phyloP scores from a whole-genome alignment of 1,284 basidiomycete species.

The Amylostereum areolatum region DNA sequence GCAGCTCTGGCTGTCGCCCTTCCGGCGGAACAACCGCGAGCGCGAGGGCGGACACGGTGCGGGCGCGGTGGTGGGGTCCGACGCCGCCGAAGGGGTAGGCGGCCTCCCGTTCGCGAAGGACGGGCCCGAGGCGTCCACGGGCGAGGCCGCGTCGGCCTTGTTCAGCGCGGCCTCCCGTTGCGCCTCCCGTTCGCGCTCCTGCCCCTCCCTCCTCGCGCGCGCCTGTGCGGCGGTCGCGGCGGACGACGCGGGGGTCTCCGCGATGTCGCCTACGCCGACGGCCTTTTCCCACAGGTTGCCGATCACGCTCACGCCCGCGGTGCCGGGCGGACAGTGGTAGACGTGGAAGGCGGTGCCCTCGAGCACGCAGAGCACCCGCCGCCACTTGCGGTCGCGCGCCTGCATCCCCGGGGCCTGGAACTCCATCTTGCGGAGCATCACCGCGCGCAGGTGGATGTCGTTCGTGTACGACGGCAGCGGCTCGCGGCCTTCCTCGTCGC shows the following conservation, averaged over 20 bases:
- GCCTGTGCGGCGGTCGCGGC: constrained; percentile 17
- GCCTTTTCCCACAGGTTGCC: constrained; percentile 73
- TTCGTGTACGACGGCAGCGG: constrained; percentile 81
- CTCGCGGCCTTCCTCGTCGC: constrained; percentile 76
- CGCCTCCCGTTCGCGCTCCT: constrained; percentile 9
- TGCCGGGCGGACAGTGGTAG: constrained; percentile 61
- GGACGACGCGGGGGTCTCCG: constrained; percentile 14
- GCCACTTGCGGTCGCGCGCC: constrained; percentile 89
- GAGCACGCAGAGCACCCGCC: constrained; percentile 81
- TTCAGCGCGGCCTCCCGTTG: background rate
- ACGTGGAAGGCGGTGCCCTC: constrained; percentile 88
- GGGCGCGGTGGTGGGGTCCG: background rate
- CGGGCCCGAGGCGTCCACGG: background rate
- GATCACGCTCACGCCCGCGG: constrained; percentile 43
- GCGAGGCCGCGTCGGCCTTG: background rate
- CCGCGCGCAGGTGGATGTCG: constrained; percentile 75
- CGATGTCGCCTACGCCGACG: constrained; percentile 61
- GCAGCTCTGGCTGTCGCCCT: background rate
- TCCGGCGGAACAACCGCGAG: constrained; percentile 6
- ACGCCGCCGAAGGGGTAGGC: background rate
- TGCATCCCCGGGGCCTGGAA: constrained; percentile 83
- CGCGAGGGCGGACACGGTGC: constrained; percentile 4
- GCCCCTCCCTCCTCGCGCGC: constrained; percentile 14
- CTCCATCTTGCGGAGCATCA: constrained; percentile 93
- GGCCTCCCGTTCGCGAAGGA: background rate